Conservation (phyloP, 345 rosid genomes). For the Euphorbia tirucalli region DNA sequence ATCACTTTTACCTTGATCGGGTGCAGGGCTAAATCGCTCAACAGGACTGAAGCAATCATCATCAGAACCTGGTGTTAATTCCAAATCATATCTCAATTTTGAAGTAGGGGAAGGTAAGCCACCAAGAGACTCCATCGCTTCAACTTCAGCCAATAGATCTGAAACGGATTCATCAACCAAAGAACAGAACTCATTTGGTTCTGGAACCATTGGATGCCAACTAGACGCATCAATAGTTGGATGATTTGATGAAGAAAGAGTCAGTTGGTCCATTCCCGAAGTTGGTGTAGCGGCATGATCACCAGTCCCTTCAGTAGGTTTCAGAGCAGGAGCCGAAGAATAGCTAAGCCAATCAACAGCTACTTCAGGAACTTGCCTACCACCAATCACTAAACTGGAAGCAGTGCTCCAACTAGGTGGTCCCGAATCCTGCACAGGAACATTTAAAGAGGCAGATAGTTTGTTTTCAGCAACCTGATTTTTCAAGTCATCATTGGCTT, state of each 20-base stretch:
- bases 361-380: slow-evolving; percentile 53
- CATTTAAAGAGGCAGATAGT: slow-evolving; percentile 47
- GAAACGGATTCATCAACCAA: slow-evolving; percentile 92
- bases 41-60: slow-evolving; percentile 79
- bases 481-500: slow-evolving; percentile 43
- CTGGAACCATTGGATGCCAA: slow-evolving; percentile 74
- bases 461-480: slow-evolving; percentile 42
- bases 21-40: slow-evolving; percentile 57
- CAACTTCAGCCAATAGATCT: slow-evolving; percentile 97
- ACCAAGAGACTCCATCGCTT: slow-evolving; percentile 88
- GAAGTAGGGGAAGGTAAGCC: slow-evolving; percentile 82
- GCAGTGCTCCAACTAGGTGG: slow-evolving; percentile 69
- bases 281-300: slow-evolving; percentile 64
- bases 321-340: slow-evolving; percentile 38
- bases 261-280: slow-evolving; percentile 52
- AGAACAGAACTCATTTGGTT: slow-evolving; percentile 54
- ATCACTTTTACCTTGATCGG: slow-evolving; percentile 59
- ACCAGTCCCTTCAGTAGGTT: slow-evolving; percentile 38
- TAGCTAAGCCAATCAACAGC: slow-evolving; percentile 53
- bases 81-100: slow-evolving; percentile 41
- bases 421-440: slow-evolving; percentile 55
- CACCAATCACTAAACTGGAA: slow-evolving; percentile 59
- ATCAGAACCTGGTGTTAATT: slow-evolving; percentile 57
- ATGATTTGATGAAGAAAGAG: slow-evolving; percentile 36
- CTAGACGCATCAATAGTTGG: slow-evolving; percentile 43